phyloP scores from a whole-genome alignment of 2,329 filamentous ascomycete genomes.

The Cercospora brassicicola region DNA sequence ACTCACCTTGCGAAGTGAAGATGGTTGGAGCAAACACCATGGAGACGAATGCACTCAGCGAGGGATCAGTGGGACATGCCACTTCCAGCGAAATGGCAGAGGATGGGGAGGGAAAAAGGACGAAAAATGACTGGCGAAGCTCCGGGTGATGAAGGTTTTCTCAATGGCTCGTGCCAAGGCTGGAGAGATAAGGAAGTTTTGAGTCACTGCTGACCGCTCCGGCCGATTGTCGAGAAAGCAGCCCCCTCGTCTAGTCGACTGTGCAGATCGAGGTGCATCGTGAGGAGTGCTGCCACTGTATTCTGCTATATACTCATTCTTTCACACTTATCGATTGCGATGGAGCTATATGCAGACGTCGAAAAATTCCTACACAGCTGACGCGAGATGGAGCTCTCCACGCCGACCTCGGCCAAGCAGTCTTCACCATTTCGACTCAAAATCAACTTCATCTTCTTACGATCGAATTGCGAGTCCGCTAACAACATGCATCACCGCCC shows the following conservation, averaged over 20 bases:
- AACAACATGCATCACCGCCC: background rate
- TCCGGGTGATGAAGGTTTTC: conserved; percentile 6
- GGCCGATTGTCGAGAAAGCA: background rate
- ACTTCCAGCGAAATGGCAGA: conserved; percentile 12
- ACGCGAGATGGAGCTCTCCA: background rate
- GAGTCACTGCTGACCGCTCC: conserved; percentile 1
- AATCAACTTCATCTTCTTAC: background rate
- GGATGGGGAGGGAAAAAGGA: background rate
- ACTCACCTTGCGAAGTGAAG: conserved; percentile 54
- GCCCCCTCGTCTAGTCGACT: background rate
- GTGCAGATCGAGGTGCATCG: conserved; percentile 1
- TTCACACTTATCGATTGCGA: conserved; percentile 5
- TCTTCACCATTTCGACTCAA: background rate
- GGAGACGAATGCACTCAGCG: conserved; percentile 18
- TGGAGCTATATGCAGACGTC: background rate
- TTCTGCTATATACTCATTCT: background rate
- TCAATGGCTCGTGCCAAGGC: background rate
- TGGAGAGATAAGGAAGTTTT: background rate
- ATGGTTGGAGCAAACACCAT: conserved; percentile 53
- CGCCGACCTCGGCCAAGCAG: conserved; percentile 4
- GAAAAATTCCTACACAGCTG: conserved; percentile 1
- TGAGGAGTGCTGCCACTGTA: background rate
- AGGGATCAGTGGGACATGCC: conserved; percentile 1
- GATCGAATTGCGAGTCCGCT: background rate
- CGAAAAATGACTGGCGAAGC: background rate